Base-by-base conservation (phyloP, 2,329 filamentous ascomycete species). In the Clarireedia homoeocarpa region DNA sequence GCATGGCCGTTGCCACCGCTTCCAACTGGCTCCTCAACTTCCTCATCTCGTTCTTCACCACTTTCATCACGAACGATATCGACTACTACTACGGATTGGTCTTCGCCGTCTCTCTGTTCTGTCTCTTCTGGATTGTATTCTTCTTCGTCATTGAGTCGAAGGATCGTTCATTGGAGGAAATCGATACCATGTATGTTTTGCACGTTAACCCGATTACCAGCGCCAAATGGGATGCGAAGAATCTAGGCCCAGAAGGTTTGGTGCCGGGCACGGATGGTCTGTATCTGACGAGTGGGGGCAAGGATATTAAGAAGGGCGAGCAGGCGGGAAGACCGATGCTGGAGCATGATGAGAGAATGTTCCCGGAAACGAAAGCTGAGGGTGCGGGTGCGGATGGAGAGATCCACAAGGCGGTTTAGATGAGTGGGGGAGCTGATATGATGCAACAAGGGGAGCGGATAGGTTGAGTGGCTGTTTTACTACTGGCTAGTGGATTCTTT, bases 101-200 rank as follows among this genome's bases (percentile, higher is more conserved):
- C 44, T 91, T 91, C 69, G 86, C 84, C 0, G 83, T 75, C 0
- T 89, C 85, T 67, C 85, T 86, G 62, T 74, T 88, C 38, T 72
- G 78, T 0, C 84, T 80, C 0, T 79, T 82, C 0, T 64, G 82
- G 0, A 72, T 90, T n/a, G 84, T 91, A 36, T 91, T 86, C 74
- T 88, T 91, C 72, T 90, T 90, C 68, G 79, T 91, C 52, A 82
- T 86, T 55, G 88, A 91, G 68, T 84, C 81, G 47, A 84, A 88
- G 66, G 87, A 85, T 52, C 80, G 86, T 5, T 84, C 82, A 0
- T 76, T 92, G 1, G 88, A 92, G 72, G 86, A 91, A 69, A 86
- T 92, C 55, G 88, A 92, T 64, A 84, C 80, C 57, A 89, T 89
- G 86, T 91, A 91, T 67, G 74, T 78, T 17, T 64, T 73, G 40